Base-by-base conservation (phyloP, 257 asterid genomes). In the Coffea eugenioides region DNA sequence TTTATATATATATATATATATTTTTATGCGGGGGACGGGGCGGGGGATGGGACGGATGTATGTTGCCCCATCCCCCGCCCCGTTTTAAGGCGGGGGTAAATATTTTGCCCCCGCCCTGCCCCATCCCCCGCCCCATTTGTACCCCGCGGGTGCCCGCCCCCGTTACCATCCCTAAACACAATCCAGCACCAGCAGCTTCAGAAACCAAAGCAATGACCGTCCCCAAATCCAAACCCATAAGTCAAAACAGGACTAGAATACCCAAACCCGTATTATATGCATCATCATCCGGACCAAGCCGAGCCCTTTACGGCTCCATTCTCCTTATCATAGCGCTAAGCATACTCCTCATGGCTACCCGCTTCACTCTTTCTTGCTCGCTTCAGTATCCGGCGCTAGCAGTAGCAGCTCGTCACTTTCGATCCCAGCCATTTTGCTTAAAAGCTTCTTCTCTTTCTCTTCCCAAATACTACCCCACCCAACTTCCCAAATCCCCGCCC, bases 371-470 rank as follows among this genome's bases (percentile, higher is more conserved):
- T 21, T 23, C 82, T 31, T 79, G 79, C 25, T 79, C 88, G 8
- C 81, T 56, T 52, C 77, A 80, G 7, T 23, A 1, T 14, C 59
- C 59, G 2, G 21, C 59, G 48, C 8, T 43, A 46, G 23, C 74
- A 25, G 25, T 43, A 46, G 23, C 74, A 25, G 25, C 27, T 9
- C 61, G 13, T 61, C 71, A 41, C 1, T 39, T 27, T 5, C 80
- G 48, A 41, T 31, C 81, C 77, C 93, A 89, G 62, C 92, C 90
- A 77, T 88, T 85, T 57, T 92, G 94, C 83, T 74, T 87, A 68
- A 71, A 77, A 77, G 76, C 64, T 36, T 9, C 78, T 74, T 48
- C 78, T n/a, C 6, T 25, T 23, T 41, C 81, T 1, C 46, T 76
- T 86, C 69, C 86, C 85, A 68, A 10, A 54, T 70, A 82, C 80